Evolutionary conservation across 805 yeast genomes (phyloP), one percentile per base, ranked within the genome.

Genomic region (Hanseniaspora meyeri): DNA sequence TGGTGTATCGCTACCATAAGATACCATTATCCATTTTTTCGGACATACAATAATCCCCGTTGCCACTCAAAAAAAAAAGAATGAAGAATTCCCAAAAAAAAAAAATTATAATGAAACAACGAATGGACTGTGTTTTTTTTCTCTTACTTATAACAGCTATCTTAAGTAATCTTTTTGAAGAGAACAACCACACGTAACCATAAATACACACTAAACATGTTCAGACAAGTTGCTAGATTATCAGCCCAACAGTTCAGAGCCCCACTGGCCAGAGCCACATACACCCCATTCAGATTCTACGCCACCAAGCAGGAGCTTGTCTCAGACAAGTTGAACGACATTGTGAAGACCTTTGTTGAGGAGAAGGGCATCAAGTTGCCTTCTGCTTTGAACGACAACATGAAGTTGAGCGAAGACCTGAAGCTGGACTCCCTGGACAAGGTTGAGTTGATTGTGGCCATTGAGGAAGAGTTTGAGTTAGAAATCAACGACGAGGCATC

Each of bases 371-470:
- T 47, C 39, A 45, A 43, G 39, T 20, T 46, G 38, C 46, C 34
- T 12, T n/a, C 29, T 17, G 45, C 43, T 1, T 17, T 47, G 42
- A 43, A 27, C 39, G 50, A 51, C 29, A 46, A n/a, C 39, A 20
- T 32, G n/a, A 53, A 46, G 24, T 29, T 53, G 19, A 53, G 36
- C 19, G 57, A 56, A 24, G 58, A 56, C 43, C 52, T 52, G 40
- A 47, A 37, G 14, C 29, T 56, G 68, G 98, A 91, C 72, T 87
- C 96, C 10, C 78, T 91, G 62, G 98, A 91, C 67, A 85, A 93
- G 60, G 96, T 91, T 60, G 98, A 91, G 75, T 90, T 93, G 57
- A 78, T 93, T 64, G 95, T 93, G 71, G 96, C 96, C 58, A 83
- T 91, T 66, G 98, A 91, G 76, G 96, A 90, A 77, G 90, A 83